A percentile compares a stretch with the other conserved stretches of the same genome.
These are phyloP conservation scores for Botrytis byssoidea DNA, from an alignment of 2,329 filamentous ascomycete genomes.

Conservation along the genomic window DNA sequence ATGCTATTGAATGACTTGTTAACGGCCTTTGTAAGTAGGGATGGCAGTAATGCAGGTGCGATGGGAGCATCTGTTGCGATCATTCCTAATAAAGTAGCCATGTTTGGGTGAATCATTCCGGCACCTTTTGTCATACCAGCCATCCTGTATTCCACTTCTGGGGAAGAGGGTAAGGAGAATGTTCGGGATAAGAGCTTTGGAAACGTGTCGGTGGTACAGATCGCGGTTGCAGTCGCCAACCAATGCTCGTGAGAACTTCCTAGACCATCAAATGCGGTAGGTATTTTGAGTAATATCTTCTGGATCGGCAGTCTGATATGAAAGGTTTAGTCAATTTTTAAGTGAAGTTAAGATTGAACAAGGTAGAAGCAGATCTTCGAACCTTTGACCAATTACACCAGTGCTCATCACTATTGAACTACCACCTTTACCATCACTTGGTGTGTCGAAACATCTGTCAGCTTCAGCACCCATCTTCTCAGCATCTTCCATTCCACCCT, in stretches of 20 bases:
- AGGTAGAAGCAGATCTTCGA: conserved; percentile 21
- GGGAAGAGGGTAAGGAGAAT: conserved; percentile 80
- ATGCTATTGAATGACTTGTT: conserved; percentile 93
- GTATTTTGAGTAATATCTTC: conserved; percentile 83
- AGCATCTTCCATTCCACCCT: conserved; percentile 85
- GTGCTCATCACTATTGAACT: conserved; percentile 97
- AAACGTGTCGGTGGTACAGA: conserved; percentile 97
- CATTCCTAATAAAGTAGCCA: conserved; percentile 89
- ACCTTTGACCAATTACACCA: conserved; percentile 93
- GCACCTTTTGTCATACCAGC: conserved; percentile 96
- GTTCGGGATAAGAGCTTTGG: conserved; percentile 84
- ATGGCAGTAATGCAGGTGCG: conserved; percentile 61
- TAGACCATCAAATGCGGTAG: conserved; percentile 68
- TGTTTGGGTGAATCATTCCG: conserved; percentile 98
- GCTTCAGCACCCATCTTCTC: conserved; percentile 76
- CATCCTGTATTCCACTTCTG: conserved; percentile 71
- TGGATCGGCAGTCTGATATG: conserved; percentile 72
- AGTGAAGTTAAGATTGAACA: neutral
- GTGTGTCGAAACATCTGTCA: conserved; percentile 60
- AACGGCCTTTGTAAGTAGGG: conserved; percentile 70
- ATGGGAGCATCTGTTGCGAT: conserved; percentile 90
- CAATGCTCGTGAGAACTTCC: conserved; percentile 77
- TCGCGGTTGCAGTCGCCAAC: conserved; percentile 80
- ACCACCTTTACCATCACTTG: conserved; percentile 47
- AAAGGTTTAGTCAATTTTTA: neutral